These are phyloP conservation scores for Auriscalpium orientale DNA, from an alignment of 768 basidiomycete species.

Conservation along the genomic window DNA sequence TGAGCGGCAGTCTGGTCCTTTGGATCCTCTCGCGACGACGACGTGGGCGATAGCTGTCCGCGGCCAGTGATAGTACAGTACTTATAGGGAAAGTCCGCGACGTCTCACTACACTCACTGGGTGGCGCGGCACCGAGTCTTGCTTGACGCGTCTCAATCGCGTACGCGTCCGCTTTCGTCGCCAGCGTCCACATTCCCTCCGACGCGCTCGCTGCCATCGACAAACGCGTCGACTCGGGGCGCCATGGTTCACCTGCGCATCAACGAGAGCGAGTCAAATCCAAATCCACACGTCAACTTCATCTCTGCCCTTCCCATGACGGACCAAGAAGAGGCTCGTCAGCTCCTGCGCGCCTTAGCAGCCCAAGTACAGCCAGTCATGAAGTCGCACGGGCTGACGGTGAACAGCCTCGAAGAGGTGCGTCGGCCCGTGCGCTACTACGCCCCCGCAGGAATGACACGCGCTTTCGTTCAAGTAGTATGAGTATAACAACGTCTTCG, in stretches of 20 bases:
- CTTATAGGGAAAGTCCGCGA: too few species aligned
- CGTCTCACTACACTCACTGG: too few species aligned
- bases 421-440: background rate
- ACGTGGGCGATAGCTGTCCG: too few species aligned
- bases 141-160: background rate
- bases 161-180: background rate
- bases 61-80: too few species aligned
- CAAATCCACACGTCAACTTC: slow-evolving; percentile 74
- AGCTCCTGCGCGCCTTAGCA: slow-evolving; percentile 69
- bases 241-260: slow-evolving; percentile 67
- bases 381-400: slow-evolving; percentile 67
- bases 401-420: slow-evolving; percentile 83
- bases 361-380: slow-evolving; percentile 81
- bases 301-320: slow-evolving; percentile 47
- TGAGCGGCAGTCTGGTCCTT: too few species aligned
- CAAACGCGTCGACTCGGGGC: too few species aligned
- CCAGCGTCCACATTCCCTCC: background rate
- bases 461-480: slow-evolving; percentile 38
- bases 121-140: background rate
- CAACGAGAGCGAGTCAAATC: slow-evolving; percentile 63
- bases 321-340: slow-evolving; percentile 55
- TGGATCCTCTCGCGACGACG: too few species aligned
- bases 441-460: too few species aligned
- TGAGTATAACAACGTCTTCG: slow-evolving; percentile 69
- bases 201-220: too few species aligned